Conservation (phyloP, 2,329 filamentous ascomycete species). For the Diaporthe capsici region DNA sequence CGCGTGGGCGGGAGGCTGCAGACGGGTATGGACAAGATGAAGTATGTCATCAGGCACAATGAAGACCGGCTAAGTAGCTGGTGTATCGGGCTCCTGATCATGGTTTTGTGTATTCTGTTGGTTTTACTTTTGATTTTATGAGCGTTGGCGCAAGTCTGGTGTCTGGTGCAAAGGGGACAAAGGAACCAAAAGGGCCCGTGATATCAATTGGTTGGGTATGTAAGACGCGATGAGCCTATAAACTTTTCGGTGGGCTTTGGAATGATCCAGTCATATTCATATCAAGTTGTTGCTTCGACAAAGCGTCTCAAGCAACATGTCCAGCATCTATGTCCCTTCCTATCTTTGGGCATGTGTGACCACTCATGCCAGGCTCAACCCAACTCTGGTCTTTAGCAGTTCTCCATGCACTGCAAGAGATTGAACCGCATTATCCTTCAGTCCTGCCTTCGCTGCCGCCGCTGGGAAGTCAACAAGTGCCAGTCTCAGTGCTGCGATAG, state of each 20-base stretch:
- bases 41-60: constrained; percentile 87
- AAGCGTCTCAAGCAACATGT: constrained; percentile 3
- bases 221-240: neutral
- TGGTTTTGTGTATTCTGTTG: constrained; percentile 88
- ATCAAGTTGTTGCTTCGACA: constrained; percentile 15
- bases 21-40: constrained; percentile 88
- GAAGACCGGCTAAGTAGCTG: constrained; percentile 91
- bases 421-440: constrained; percentile 62
- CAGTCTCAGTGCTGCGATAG: constrained; percentile 76
- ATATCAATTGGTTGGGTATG: constrained; percentile 29
- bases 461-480: constrained; percentile 82
- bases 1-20: constrained; percentile 88
- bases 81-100: constrained; percentile 90
- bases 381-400: constrained; percentile 64
- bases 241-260: neutral
- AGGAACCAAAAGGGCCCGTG: constrained; percentile 8
- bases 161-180: constrained; percentile 14
- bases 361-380: constrained; percentile 59
- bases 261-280: constrained; percentile 28
- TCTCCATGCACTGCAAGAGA: constrained; percentile 68
- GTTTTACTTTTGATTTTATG: constrained; percentile 80
- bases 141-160: constrained; percentile 29
- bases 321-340: neutral
- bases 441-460: constrained; percentile 55
- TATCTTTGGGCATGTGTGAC: neutral